Evolutionary conservation across 352 stramenopile genomes (phyloP).

Genomic region (Stramenopiles sp.): DNA sequence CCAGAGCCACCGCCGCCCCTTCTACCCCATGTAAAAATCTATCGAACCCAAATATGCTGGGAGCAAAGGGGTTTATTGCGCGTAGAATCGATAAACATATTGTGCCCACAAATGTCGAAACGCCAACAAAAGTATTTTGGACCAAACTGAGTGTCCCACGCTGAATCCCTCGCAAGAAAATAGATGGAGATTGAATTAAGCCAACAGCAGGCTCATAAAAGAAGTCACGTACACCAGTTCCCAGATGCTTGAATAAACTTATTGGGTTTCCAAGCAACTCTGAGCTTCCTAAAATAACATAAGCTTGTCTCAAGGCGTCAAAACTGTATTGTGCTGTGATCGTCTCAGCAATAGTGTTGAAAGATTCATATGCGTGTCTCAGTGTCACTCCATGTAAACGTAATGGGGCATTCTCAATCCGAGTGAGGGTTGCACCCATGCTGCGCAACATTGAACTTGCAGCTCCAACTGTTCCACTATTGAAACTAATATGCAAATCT

Average conservation of each 20-base stretch:
- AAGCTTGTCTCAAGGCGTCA: neutral
- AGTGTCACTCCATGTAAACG: neutral
- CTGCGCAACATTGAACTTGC: too few species aligned
- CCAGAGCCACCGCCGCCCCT: too few species aligned
- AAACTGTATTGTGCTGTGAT: neutral
- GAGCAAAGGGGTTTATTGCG: too few species aligned
- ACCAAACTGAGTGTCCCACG: neutral
- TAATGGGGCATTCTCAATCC: neutral
- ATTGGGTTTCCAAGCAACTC: neutral
- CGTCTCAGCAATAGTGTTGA: neutral
- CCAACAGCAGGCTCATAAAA: neutral
- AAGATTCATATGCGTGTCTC: neutral
- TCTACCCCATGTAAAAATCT: too few species aligned
- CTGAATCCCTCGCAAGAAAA: neutral
- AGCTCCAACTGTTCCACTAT: too few species aligned
- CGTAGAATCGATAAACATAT: too few species aligned
- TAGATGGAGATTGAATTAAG: neutral
- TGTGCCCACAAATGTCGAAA: too few species aligned
- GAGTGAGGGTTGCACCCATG: too few species aligned
- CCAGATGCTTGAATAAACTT: neutral
- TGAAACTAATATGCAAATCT: too few species aligned
- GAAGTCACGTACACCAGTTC: neutral
- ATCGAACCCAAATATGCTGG: too few species aligned
- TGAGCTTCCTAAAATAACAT: neutral
- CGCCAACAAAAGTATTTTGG: too few species aligned